Base-by-base conservation (phyloP, 1,284 basidiomycete species). In the Tilletia walkeri region DNA sequence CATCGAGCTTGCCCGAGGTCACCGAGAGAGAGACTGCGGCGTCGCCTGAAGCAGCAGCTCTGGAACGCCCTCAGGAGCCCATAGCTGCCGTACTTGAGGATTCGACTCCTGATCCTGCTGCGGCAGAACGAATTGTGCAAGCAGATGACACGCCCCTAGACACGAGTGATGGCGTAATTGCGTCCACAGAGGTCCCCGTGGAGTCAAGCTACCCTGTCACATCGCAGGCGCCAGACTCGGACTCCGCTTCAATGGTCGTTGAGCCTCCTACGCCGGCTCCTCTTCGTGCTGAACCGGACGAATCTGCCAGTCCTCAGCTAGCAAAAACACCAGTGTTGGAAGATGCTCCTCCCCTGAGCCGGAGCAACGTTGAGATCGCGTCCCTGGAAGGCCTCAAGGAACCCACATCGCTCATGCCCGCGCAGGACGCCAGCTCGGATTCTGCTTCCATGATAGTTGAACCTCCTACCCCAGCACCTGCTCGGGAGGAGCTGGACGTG, bases 221-320 rank as follows among this genome's bases (percentile, higher is more conserved):
- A 24, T 30, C 20, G 54, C 12, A 56, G 54, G 34, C 36, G 7
- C 30, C 59, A 3, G 59, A 14, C 16, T 63, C 59, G 34, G 59
- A 63, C 59, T 18, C 59, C 0, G 34, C 30, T 4, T 63, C 59
- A 4, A 34, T 63, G 12, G 39, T 63, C 36, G 59, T 63, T 1
- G 59, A 63, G 59, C 59, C 59, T 10, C 59, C 59, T 9, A 63
- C 59, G 12, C 59, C 59, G 14, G 59, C 34, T 16, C 59, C 59
- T 6, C 41, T 45, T 45, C 41, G 41, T 45, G 41, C 41, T 14
- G 41, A 45, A 45, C 41, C 41, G 41, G 41, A 45, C 2, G 38
- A 41, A 14, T 14, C 59, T n/a, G 36, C 20, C 30, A 34, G 10
- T 63, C 30, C 14, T 18, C 10, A 7, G 2, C 18, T 24, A 14